A percentile compares a stretch with the other conserved stretches of the same genome.
phyloP scores from a whole-genome alignment of 176 grass and related monocot genomes.

The Aegilops tauschii region DNA sequence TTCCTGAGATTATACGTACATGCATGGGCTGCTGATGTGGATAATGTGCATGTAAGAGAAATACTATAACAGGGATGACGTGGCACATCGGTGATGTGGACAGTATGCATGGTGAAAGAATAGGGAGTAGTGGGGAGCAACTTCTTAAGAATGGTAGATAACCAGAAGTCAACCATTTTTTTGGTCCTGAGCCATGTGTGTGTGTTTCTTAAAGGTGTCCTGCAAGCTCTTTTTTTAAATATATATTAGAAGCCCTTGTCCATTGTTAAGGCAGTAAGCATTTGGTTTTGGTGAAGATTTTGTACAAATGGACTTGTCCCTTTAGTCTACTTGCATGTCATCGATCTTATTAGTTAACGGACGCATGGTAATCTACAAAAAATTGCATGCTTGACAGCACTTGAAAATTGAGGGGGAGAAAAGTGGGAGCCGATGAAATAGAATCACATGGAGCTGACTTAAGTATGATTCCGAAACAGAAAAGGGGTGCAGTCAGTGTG shows the following conservation, averaged over 20 bases:
- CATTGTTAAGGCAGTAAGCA: neutral
- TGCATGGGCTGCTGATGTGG: too few relatives aligned
- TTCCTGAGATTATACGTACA: too few relatives aligned
- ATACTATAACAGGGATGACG: too few relatives aligned
- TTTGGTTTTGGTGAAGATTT: too few relatives aligned
- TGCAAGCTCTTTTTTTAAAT: neutral
- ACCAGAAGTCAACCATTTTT: constrained; percentile 2
- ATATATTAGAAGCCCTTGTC: neutral
- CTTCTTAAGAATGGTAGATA: neutral
- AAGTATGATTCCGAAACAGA: constrained; percentile 23
- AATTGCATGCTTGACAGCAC: neutral
- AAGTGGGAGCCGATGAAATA: constrained; percentile 32
- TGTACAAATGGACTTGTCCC: too few relatives aligned
- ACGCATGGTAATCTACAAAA: neutral
- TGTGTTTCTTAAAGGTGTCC: constrained; percentile 28
- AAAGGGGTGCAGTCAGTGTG: constrained; percentile 28
- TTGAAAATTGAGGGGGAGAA: constrained; percentile 15
- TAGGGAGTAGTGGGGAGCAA: too few relatives aligned
- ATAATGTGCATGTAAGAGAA: too few relatives aligned
- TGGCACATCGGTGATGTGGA: too few relatives aligned
- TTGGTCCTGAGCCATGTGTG: constrained; percentile 15
- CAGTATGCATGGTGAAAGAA: too few relatives aligned
- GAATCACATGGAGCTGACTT: constrained; percentile 47
- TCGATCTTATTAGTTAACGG: neutral
- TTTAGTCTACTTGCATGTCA: neutral